phyloP scores from a whole-genome alignment of 2,329 filamentous ascomycete genomes.

The Dothideomycetes sp. region DNA sequence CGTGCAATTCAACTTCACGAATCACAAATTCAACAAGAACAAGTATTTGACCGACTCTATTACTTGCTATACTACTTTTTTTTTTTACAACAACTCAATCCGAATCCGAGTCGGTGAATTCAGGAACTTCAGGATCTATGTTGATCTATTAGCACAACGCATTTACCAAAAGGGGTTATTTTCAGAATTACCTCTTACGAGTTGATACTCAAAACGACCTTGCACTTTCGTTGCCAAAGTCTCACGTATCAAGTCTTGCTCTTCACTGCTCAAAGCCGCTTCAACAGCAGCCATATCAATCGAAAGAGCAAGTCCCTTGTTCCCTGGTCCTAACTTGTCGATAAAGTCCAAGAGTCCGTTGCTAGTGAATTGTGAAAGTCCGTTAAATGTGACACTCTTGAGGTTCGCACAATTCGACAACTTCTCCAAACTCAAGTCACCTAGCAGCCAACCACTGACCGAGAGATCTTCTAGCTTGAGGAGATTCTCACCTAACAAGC shows the following conservation, averaged over 20 bases:
- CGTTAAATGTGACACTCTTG: conserved; percentile 45
- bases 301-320: conserved; percentile 34
- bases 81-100: conserved; percentile 25
- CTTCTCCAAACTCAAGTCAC: conserved; percentile 39
- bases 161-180: not conserved
- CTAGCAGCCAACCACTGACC: conserved; percentile 46
- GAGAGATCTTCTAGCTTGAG: conserved; percentile 46
- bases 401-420: conserved; percentile 42
- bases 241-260: conserved; percentile 30
- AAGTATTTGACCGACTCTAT: too few relatives aligned
- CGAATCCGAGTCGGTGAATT: conserved; percentile 36
- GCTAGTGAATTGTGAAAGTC: conserved; percentile 46
- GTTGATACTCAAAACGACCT: conserved; percentile 36
- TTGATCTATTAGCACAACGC: not conserved
- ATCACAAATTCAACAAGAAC: too few relatives aligned
- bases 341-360: conserved; percentile 41
- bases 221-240: conserved; percentile 31
- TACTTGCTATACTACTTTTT: not conserved
- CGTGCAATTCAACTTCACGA: too few relatives aligned
- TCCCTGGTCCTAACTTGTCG: conserved; percentile 31
- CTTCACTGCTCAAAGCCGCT: conserved; percentile 30
- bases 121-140: conserved; percentile 37
- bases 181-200: conserved; percentile 30
- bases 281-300: conserved; percentile 39
- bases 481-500: conserved; percentile 37